phyloP scores from a whole-genome alignment of 805 yeast genomes.

The Candida xyloterini region DNA sequence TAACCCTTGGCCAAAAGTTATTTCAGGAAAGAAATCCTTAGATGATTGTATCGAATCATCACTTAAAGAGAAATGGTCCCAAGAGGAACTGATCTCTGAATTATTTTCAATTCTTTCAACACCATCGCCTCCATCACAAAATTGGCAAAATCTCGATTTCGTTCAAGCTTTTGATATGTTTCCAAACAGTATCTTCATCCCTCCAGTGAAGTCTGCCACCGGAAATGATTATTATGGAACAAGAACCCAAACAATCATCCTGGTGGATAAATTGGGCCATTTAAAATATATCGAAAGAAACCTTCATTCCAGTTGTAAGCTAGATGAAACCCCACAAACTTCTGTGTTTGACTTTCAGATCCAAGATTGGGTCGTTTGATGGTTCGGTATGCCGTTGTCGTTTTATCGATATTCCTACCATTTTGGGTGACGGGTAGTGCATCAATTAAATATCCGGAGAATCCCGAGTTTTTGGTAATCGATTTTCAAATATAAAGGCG shows the following conservation, averaged over 20 bases:
- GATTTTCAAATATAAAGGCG: background rate
- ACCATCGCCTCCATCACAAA: conserved; percentile 29
- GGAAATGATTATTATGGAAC: conserved; percentile 68
- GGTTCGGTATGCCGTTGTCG: background rate
- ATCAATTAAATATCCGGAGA: conserved; percentile 10
- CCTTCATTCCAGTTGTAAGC: conserved; percentile 48
- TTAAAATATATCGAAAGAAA: conserved; percentile 62
- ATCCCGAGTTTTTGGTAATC: conserved; percentile 8
- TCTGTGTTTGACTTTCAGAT: conserved; percentile 19
- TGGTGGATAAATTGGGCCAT: conserved; percentile 49
- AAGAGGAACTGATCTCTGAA: conserved; percentile 44
- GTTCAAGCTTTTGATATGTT: conserved; percentile 41
- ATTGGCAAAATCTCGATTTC: conserved; percentile 27
- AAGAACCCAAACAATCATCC: conserved; percentile 76
- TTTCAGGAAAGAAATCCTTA: conserved; percentile 60
- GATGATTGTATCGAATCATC: conserved; percentile 36
- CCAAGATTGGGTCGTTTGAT: conserved; percentile 11
- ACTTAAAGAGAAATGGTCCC: conserved; percentile 14
- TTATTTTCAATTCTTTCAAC: conserved; percentile 57
- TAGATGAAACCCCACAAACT: conserved; percentile 21
- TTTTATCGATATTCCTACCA: conserved; percentile 16
- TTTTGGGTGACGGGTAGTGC: conserved; percentile 8
- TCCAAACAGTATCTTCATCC: conserved; percentile 64
- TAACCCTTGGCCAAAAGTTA: conserved; percentile 75
- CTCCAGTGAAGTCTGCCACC: conserved; percentile 46